Conservation (phyloP, 345 rosid genomes). For the Boechera stricta region DNA sequence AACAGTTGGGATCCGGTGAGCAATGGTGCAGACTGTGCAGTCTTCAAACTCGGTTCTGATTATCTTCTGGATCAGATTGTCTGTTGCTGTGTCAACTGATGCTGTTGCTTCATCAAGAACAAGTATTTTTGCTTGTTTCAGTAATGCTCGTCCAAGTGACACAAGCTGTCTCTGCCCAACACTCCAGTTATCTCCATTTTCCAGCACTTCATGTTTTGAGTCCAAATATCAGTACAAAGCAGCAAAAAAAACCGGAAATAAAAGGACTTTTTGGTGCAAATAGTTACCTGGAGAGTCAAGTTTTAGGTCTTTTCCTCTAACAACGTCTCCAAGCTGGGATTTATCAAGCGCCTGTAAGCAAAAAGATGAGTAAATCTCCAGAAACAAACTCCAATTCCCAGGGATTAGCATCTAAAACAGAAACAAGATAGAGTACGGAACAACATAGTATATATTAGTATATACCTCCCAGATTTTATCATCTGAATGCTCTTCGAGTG, state of each 20-base stretch:
- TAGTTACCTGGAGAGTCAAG: constrained; percentile 85
- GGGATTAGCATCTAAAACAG: not conserved
- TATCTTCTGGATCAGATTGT: constrained; percentile 94
- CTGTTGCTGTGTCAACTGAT: constrained; percentile 97
- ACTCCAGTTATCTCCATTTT: constrained; percentile 99
- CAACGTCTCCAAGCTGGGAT: constrained; percentile 88
- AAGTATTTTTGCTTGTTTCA: constrained; percentile 87
- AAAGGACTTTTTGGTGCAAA: not conserved
- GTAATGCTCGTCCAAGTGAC: constrained; percentile 89
- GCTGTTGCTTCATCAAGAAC: constrained; percentile 99
- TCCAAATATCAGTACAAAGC: constrained; percentile 21
- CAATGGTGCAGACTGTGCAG: constrained; percentile 98
- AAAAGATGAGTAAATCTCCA: constrained; percentile 14
- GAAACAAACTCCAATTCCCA: not conserved
- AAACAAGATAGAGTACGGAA: not conserved
- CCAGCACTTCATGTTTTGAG: constrained; percentile 60
- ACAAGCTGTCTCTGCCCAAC: constrained; percentile 98
- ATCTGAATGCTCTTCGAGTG: constrained; percentile 94
- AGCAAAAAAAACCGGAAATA: not conserved
- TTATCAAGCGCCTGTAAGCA: constrained; percentile 86
- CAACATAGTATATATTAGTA: constrained; percentile 1
- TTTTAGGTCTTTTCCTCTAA: constrained; percentile 83
- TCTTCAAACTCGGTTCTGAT: constrained; percentile 87
- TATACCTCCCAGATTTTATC: constrained; percentile 88
- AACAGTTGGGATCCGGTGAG: constrained; percentile 97